Evolutionary conservation across 192 early-diverging fungal genomes (phyloP).

Genomic region (Entomortierella lignicola): DNA sequence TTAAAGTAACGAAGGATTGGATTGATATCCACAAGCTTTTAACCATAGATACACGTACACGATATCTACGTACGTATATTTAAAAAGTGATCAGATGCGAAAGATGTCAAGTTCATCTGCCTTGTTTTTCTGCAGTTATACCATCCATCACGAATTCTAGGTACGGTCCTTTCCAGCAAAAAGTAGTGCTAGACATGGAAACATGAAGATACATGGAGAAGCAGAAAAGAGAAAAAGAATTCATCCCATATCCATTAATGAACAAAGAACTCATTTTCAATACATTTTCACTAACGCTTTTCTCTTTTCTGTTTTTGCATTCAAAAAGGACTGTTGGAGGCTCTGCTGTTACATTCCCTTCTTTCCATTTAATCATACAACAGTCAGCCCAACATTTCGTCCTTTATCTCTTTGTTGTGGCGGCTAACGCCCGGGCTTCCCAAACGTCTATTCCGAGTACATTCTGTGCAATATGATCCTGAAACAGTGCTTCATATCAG

Average conservation of each 20-base stretch:
- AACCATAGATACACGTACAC: too few species aligned
- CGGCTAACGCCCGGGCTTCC: slow-evolving; percentile 49
- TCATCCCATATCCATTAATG: background rate
- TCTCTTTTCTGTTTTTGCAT: background rate
- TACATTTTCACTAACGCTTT: background rate
- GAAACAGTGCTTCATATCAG: slow-evolving; percentile 38
- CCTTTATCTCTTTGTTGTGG: slow-evolving; percentile 51
- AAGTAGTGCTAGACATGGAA: background rate
- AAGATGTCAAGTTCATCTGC: background rate
- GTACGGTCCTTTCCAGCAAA: background rate
- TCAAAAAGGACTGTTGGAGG: too few species aligned
- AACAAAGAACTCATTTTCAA: too few species aligned
- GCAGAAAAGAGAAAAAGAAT: background rate
- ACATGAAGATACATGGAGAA: background rate
- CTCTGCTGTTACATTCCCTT: background rate
- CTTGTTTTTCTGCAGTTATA: background rate
- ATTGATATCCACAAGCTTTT: too few species aligned
- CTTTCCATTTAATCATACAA: background rate
- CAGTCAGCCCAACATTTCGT: slow-evolving; percentile 30
- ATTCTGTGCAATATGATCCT: slow-evolving; percentile 24
- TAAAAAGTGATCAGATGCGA: background rate
- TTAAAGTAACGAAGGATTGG: too few species aligned
- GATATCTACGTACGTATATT: too few species aligned
- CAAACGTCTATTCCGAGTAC: slow-evolving; percentile 30
- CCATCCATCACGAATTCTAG: background rate